phyloP scores from a whole-genome alignment of 2,329 filamentous ascomycete species.

The Aspergillus pseudoglaucus region DNA sequence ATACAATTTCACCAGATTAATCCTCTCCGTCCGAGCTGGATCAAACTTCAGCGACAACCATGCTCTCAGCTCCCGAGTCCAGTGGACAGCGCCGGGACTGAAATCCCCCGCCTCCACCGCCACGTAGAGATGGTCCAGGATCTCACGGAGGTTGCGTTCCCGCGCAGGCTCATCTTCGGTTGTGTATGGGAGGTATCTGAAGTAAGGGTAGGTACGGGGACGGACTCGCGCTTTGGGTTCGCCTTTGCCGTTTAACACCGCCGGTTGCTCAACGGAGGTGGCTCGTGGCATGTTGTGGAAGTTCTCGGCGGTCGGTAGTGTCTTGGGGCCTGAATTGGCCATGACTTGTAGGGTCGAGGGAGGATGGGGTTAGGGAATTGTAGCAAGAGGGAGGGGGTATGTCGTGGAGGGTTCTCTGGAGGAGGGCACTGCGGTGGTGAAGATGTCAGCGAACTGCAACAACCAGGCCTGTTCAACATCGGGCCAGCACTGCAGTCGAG shows the following conservation, averaged over 20 bases:
- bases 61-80: conserved; percentile 90
- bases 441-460: conserved; percentile 18
- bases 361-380: conserved; percentile 10
- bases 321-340: conserved; percentile 28
- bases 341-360: conserved; percentile 22
- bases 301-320: conserved; percentile 32
- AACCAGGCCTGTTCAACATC: neutral
- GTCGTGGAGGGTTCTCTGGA: conserved; percentile 16
- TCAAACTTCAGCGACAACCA: conserved; percentile 98
- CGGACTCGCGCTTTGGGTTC: conserved; percentile 61
- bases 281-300: conserved; percentile 59
- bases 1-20: conserved; percentile 81
- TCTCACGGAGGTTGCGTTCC: conserved; percentile 73
- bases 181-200: conserved; percentile 78
- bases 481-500: neutral
- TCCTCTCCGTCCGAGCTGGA: conserved; percentile 74
- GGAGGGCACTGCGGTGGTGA: conserved; percentile 18
- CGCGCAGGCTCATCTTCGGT: conserved; percentile 75
- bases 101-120: conserved; percentile 90
- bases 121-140: conserved; percentile 89
- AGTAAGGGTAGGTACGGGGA: conserved; percentile 89
- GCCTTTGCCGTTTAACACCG: conserved; percentile 46
- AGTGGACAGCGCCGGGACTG: conserved; percentile 85
- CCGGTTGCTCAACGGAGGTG: conserved; percentile 60
- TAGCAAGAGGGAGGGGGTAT: conserved; percentile 14